Base-by-base conservation (phyloP, 495 filamentous ascomycete genomes). In the Bryoglossum gracile region DNA sequence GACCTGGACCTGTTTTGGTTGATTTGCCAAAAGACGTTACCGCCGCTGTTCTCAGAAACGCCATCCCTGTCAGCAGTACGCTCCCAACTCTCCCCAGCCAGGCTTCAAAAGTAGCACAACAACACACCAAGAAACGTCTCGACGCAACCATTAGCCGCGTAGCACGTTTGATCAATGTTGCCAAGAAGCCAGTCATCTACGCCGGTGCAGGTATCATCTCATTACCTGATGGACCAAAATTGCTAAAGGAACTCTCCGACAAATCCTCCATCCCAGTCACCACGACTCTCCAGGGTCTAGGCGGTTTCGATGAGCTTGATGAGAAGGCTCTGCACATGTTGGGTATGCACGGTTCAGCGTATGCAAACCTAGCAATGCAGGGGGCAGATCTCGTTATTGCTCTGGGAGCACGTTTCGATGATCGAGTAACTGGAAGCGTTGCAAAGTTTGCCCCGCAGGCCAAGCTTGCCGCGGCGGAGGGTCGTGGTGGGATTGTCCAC, bases 21-120 rank as follows among this genome's bases (percentile, higher is more conserved):
- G 84, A 89, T 64, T 68, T 89, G 33, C 84, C 84, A 43, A 87
- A 87, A 62, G 84, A 89, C 63, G 81, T 89, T 50, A 87, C 84
- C 17, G 84, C 78, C 24, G 75, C 77, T 50, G 68, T 82, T 33
- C 65, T 87, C 19, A 55, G 75, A 44, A 74, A 71, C 51, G 80
- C 84, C n/a, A 87, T 89, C 50, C 84, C 84, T 2, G 74, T 83
- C 41, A 66, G 72, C 2, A 76, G 74, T 53, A 68, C 76, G 48
- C 65, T 89, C 13, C 84, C 84, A 21, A 65, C 69, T 21, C 73
- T 81, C 48, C 84, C 82, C 19, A 86, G 82, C 53, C 83, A 84
- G 25, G 84, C 84, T 8, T 80, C 81, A 25, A 67, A 80, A 33
- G 81, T 76, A 10, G 82, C 77, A n/a, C 68, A 76, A 43, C 75